Evolutionary conservation across 2,329 filamentous ascomycete genomes (phyloP).

Genomic region (Arthrinium puccinioides): DNA sequence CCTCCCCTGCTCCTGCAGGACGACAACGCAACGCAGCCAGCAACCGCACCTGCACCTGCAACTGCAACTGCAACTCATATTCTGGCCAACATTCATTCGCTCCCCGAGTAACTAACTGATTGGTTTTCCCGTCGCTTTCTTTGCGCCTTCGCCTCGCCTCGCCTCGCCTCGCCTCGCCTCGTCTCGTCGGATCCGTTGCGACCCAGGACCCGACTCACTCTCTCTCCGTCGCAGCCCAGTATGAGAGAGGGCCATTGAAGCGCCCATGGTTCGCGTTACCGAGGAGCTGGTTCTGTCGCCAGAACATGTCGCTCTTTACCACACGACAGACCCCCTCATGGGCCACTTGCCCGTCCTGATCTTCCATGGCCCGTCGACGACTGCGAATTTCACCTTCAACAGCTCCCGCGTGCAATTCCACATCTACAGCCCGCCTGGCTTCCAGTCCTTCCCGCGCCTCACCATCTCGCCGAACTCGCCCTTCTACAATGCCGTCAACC

Average conservation of each 20-base stretch:
- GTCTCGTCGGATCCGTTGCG: no score
- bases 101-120: no score
- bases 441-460: conserved; percentile 82
- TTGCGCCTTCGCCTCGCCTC: no score
- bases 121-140: no score
- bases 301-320: conserved; percentile 80
- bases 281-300: conserved; percentile 72
- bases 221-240: no score
- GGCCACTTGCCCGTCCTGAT: conserved; percentile 76
- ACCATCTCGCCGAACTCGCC: conserved; percentile 90
- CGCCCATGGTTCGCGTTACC: conserved; percentile 75
- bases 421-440: conserved; percentile 81
- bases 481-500: conserved; percentile 82
- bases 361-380: conserved; percentile 88
- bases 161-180: no score
- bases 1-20: no score
- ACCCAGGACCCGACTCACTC: no score
- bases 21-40: no score
- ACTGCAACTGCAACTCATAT: no score
- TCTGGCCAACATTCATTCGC: no score
- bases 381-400: conserved; percentile 77
- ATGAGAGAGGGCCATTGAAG: conserved; percentile 33
- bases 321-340: conserved; percentile 77
- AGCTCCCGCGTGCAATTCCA: conserved; percentile 93
- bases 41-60: no score